Evolutionary conservation across 805 yeast genomes (phyloP).

Genomic region (Phaffomyces thermotolerans): DNA sequence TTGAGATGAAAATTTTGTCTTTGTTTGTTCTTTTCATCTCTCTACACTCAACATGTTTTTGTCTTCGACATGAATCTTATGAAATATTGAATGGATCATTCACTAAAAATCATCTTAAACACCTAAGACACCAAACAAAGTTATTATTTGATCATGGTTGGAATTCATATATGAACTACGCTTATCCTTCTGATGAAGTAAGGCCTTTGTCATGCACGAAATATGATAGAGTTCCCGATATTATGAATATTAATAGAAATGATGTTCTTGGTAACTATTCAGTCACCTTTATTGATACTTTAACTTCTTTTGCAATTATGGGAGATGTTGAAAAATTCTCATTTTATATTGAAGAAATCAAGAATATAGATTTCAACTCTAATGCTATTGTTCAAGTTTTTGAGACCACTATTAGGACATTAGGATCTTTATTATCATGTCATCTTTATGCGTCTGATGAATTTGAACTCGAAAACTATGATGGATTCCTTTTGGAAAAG

Average conservation of each 20-base stretch:
- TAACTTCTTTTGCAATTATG: conserved; percentile 73
- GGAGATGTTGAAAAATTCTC: conserved; percentile 53
- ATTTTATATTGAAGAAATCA: conserved; percentile 32
- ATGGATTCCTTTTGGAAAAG: conserved; percentile 62
- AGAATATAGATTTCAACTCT: conserved; percentile 42
- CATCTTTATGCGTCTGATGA: conserved; percentile 55
- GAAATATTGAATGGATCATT: conserved; percentile 10
- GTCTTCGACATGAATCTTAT: not conserved
- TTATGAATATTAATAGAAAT: conserved; percentile 52
- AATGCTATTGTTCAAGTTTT: conserved; percentile 80
- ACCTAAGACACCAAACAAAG: conserved; percentile 39
- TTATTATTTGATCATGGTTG: conserved; percentile 68
- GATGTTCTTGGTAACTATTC: conserved; percentile 85
- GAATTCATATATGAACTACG: conserved; percentile 57
- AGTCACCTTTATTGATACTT: conserved; percentile 67
- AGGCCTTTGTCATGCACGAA: conserved; percentile 67
- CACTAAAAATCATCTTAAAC: conserved; percentile 23
- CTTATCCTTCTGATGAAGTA: conserved; percentile 79
- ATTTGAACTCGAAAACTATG: conserved; percentile 38
- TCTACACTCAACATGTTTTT: not conserved
- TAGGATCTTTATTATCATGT: conserved; percentile 76
- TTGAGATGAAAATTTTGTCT: not conserved
- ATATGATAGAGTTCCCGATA: conserved; percentile 54
- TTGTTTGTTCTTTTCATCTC: not conserved
- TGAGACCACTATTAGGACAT: conserved; percentile 72